phyloP scores from a whole-genome alignment of 2,329 filamentous ascomycete species.

The Apiospora malaysiana region DNA sequence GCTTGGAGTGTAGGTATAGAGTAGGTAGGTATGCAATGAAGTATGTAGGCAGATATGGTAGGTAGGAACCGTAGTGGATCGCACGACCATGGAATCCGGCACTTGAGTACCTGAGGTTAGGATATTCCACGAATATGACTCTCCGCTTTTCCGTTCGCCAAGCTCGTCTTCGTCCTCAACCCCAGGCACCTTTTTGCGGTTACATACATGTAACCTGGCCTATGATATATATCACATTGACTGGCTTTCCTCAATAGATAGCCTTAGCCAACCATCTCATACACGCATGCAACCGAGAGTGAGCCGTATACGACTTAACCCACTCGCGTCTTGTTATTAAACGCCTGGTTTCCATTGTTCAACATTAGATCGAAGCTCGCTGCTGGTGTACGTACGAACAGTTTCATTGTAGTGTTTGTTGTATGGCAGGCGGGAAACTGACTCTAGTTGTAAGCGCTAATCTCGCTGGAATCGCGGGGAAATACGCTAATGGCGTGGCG shows the following conservation, averaged over 20 bases:
- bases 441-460: constrained; percentile 1
- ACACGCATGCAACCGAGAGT: not conserved
- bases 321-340: too few relatives aligned
- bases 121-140: not conserved
- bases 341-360: not conserved
- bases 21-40: not conserved
- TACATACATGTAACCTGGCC: not conserved
- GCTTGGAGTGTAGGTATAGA: too few relatives aligned
- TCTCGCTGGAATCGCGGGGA: not conserved
- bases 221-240: not conserved
- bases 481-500: not conserved
- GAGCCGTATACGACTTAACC: too few relatives aligned
- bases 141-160: not conserved
- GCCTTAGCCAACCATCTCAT: too few relatives aligned
- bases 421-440: not conserved
- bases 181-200: too few relatives aligned
- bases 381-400: not conserved
- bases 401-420: constrained; percentile 10
- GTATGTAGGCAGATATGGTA: not conserved
- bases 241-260: not conserved
- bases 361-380: not conserved
- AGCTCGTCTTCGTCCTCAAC: not conserved
- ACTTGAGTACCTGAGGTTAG: not conserved
- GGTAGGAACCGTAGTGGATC: not conserved
- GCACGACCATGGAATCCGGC: not conserved